These are phyloP conservation scores for Ophiocordyceps robertsii DNA, from an alignment of 2,329 filamentous ascomycete genomes.

Conservation along the genomic window DNA sequence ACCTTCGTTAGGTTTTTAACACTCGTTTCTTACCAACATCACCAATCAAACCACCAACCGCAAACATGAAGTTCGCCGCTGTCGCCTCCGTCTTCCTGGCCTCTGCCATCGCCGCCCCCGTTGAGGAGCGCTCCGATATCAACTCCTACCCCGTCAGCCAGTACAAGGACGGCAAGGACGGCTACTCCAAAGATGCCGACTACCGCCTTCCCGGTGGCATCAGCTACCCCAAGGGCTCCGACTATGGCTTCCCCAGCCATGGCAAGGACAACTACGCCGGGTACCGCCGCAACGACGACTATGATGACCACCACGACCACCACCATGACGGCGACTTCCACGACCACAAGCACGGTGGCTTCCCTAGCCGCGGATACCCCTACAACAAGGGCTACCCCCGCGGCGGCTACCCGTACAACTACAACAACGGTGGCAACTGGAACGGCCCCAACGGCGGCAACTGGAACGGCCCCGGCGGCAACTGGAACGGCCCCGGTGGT, in stretches of 20 bases:
- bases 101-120: slow-evolving; percentile 1
- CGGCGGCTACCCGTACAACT: neutral
- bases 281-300: neutral
- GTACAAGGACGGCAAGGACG: neutral
- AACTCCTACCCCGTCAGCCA: neutral
- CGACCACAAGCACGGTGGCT: neutral
- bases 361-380: neutral
- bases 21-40: too few species aligned
- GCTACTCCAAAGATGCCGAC: neutral
- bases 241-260: neutral
- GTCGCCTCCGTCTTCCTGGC: neutral
- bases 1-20: too few species aligned
- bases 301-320: neutral
- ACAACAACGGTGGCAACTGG: neutral
- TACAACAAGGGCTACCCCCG: neutral
- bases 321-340: neutral
- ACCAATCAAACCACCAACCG: neutral
- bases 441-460: neutral
- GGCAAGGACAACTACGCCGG: neutral
- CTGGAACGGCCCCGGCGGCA: neutral
- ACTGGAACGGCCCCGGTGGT: neutral
- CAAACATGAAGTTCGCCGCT: slow-evolving; percentile 1
- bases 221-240: neutral
- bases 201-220: neutral
- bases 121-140: neutral